Evolutionary conservation across 2,329 filamentous ascomycete genomes (phyloP), one percentile per base, ranked within the genome.

Genomic region (Pezicula neosporulosa): DNA sequence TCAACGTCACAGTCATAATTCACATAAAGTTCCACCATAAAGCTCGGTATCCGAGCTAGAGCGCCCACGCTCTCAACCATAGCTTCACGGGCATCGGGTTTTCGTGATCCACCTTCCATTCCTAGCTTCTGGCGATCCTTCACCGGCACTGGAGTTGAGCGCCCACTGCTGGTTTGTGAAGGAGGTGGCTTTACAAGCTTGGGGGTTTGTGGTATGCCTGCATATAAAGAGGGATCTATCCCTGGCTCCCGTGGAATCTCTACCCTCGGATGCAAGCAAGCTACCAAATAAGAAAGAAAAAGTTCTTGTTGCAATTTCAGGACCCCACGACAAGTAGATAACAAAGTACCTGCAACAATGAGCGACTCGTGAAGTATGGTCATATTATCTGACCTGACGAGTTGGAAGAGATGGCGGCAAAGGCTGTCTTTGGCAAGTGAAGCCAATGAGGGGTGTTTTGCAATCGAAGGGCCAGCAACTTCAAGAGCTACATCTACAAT

Each of bases 1-100:
- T 99, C 90, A 48, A 90, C 85, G 64, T 97, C 92, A 64, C 93
- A 99, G 69, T 99, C 94, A 66, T 97, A 99, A 69, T 99, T 99
- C 70, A 97, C 85, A 66, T 97, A 99, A 7, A 99, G 78, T 68
- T 99, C 95, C 10, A 88, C 85, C 83, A 97, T 91, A 66, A 95
- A 99, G 39, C 86, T 92, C 1, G 94, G 91, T 76, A 99, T 96
- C 39, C 95, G 82, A 36, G 91, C 89, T 53, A 99, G 76, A 49
- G 93, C 91, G 35, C 93, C 92, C 42, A 99, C 87, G 61, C 89
- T 96, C 72, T 99, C 94, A 4, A 99, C 90, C 94, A 99, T 99
- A 30, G 94, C 92, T 74, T 99, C 94, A 60, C 94, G 82, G 28
- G 94, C 92, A 70, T 99, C 95, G 3, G 94, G 94, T 67, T 95